Evolutionary conservation across 2,329 filamentous ascomycete genomes (phyloP).

Genomic region (Colletotrichum theobromicola): DNA sequence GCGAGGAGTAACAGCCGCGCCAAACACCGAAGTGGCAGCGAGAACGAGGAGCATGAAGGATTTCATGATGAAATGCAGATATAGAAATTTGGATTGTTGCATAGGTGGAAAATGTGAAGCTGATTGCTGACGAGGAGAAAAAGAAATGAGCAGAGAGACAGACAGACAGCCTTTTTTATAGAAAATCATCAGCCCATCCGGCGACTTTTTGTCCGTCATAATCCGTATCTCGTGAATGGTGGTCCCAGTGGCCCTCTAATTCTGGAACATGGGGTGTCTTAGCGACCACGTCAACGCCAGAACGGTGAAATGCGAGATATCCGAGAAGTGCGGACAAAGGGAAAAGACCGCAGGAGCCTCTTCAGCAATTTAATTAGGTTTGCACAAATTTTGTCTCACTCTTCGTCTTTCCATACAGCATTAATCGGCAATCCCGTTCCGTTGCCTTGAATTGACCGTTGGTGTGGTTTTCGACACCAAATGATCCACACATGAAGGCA

Average conservation of each 20-base stretch:
- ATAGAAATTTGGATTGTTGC: background rate
- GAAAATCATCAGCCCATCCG: fast-evolving
- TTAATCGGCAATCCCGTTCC: background rate
- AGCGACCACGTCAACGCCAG: background rate
- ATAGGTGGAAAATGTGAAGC: background rate
- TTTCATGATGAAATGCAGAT: background rate
- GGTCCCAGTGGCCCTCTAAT: background rate
- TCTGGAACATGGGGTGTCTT: background rate
- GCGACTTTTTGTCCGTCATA: background rate
- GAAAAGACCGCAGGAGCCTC: background rate
- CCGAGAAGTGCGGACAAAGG: background rate
- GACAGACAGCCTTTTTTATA: background rate
- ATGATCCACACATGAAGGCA: background rate
- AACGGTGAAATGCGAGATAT: background rate
- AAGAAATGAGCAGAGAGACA: background rate
- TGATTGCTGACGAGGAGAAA: fast-evolving
- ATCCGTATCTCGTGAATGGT: background rate
- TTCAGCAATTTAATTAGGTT: background rate
- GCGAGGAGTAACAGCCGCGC: background rate
- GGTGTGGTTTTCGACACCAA: background rate
- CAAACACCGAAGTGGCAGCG: background rate
- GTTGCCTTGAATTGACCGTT: background rate
- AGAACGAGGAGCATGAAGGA: background rate
- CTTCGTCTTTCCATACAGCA: background rate
- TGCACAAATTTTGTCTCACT: background rate